phyloP scores from a whole-genome alignment of 176 grass and related monocot species.

The Oryza rufipogon region DNA sequence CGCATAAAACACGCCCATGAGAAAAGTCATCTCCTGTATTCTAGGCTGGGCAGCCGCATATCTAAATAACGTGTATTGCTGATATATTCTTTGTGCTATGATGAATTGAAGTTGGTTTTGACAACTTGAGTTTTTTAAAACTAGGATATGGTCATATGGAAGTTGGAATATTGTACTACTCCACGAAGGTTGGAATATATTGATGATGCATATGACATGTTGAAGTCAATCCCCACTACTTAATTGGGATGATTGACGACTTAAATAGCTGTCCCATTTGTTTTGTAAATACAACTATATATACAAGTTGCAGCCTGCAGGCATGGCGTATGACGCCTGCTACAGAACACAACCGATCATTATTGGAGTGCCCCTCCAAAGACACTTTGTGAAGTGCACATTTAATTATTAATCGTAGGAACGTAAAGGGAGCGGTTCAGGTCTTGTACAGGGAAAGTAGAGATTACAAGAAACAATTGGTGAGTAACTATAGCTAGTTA shows the following conservation, averaged over 20 bases:
- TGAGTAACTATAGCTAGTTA: too few species aligned
- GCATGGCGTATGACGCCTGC: not conserved
- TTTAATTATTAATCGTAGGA: not conserved
- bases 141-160: not conserved
- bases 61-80: not conserved
- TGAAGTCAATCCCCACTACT: not conserved
- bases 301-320: not conserved
- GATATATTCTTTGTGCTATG: not conserved
- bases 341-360: too few species aligned
- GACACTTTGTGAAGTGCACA: not conserved
- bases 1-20: not conserved
- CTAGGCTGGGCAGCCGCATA: too few species aligned
- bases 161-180: not conserved
- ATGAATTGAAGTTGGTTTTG: not conserved
- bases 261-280: not conserved
- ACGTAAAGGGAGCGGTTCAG: too few species aligned
- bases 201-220: not conserved
- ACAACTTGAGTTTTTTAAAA: not conserved
- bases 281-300: not conserved
- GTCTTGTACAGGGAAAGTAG: too few species aligned
- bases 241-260: not conserved
- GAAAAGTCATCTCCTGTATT: too few species aligned
- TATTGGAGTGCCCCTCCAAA: too few species aligned
- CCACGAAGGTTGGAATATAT: not conserved
- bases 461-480: too few species aligned